Conservation (phyloP, 176 grass and related monocot genomes). For the Eleusine indica region DNA sequence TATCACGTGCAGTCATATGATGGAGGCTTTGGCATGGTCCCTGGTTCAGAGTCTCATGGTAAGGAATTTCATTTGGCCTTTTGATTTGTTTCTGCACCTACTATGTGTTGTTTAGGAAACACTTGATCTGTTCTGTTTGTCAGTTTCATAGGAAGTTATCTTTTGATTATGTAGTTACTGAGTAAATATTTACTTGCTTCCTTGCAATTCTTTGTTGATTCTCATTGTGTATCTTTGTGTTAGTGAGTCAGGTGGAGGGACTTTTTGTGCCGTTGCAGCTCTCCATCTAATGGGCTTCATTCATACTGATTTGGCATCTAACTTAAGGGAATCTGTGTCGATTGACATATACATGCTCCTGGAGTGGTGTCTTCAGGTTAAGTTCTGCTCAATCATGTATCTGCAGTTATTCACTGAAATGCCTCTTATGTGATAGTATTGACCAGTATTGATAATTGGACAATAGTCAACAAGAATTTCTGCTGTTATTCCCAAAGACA, state of each 20-base stretch:
- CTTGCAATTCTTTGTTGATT: constrained; percentile 17
- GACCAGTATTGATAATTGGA: background rate
- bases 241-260: constrained; percentile 92
- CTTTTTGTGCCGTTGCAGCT: constrained; percentile 90
- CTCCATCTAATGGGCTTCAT: constrained; percentile 84
- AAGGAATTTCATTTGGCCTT: constrained; percentile 36
- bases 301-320: constrained; percentile 57
- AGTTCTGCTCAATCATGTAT: background rate
- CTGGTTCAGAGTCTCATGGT: constrained; percentile 98
- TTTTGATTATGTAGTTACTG: background rate
- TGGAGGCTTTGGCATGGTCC: constrained; percentile 93
- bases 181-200: background rate
- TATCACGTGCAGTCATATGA: constrained; percentile 83
- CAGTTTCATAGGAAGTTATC: background rate
- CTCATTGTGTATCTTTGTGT: constrained; percentile 53
- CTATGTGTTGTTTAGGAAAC: background rate
- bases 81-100: constrained; percentile 20
- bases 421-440: background rate
- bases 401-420: background rate
- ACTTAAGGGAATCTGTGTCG: constrained; percentile 27
- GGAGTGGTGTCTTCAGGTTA: constrained; percentile 85
- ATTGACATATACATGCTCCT: constrained; percentile 68
- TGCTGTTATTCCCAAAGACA: background rate
- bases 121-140: background rate
- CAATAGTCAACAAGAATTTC: background rate